phyloP scores from a whole-genome alignment of 2,329 filamentous ascomycete species.

The Didymella keratinophila region DNA sequence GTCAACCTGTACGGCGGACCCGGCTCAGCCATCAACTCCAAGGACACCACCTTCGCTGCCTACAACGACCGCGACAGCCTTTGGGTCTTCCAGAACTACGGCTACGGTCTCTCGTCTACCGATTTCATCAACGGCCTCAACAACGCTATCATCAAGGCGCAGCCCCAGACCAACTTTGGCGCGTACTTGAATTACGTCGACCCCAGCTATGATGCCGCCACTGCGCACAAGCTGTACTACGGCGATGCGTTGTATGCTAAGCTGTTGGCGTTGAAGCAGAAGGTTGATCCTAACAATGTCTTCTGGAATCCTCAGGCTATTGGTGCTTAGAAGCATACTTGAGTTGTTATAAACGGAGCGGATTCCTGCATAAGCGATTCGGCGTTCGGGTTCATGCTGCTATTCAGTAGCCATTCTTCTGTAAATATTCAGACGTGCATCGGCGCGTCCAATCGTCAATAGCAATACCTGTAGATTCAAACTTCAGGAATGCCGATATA shows the following conservation, averaged over 20 bases:
- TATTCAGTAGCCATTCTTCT: conserved; percentile 3
- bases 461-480: not conserved
- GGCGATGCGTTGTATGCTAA: conserved; percentile 47
- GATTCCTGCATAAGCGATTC: conserved; percentile 9
- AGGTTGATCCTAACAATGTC: conserved; percentile 50
- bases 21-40: conserved; percentile 46
- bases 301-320: conserved; percentile 53
- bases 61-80: conserved; percentile 49
- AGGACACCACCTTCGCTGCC: conserved; percentile 44
- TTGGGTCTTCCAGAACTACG: conserved; percentile 52
- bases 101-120: conserved; percentile 35
- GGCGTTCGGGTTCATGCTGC: conserved; percentile 9
- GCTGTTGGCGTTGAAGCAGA: conserved; percentile 51
- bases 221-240: conserved; percentile 62
- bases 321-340: conserved; percentile 27
- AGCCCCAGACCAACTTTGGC: conserved; percentile 54
- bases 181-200: conserved; percentile 65
- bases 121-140: conserved; percentile 55
- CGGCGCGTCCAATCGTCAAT: not conserved
- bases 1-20: conserved; percentile 52
- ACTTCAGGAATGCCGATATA: not conserved
- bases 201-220: conserved; percentile 55
- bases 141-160: conserved; percentile 48
- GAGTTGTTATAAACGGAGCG: not conserved
- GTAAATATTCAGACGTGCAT: conserved; percentile 6